Conservation (phyloP, 306 rosid genomes). For the Purshia tridentata region DNA sequence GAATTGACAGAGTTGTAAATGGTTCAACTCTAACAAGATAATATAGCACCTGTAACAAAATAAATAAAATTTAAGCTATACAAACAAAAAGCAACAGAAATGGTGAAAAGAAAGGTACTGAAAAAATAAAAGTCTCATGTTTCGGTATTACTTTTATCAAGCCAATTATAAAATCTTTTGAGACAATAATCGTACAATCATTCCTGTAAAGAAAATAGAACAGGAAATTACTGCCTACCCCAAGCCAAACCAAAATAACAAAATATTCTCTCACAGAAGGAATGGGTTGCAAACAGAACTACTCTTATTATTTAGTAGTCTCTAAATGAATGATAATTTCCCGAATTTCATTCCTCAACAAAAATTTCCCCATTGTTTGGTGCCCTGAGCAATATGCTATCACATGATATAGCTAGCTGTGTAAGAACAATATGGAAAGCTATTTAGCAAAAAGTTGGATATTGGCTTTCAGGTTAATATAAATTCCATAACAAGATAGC, state of each 20-base stretch:
- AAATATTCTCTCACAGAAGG: background rate
- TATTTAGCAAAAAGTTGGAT: background rate
- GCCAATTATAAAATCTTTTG: background rate
- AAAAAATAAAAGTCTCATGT: background rate
- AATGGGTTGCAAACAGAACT: background rate
- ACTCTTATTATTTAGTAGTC: too few relatives aligned
- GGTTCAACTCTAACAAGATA: conserved; percentile 98
- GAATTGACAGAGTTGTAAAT: conserved; percentile 89
- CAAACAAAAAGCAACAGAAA: background rate
- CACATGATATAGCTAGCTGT: background rate
- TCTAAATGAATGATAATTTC: too few relatives aligned
- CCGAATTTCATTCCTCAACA: too few relatives aligned
- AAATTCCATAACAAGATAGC: background rate
- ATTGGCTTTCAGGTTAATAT: background rate
- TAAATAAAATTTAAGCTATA: conserved; percentile 11
- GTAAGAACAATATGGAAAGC: background rate
- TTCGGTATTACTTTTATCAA: background rate
- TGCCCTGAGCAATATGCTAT: background rate
- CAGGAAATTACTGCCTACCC: background rate
- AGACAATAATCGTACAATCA: too few relatives aligned
- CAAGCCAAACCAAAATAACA: background rate
- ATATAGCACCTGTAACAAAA: conserved; percentile 74
- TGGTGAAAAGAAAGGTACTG: too few relatives aligned
- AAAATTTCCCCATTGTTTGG: too few relatives aligned
- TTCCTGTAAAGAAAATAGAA: background rate